These are phyloP conservation scores for Arthrinium phaeospermum DNA, from an alignment of 2,329 filamentous ascomycete species.

Conservation along the genomic window DNA sequence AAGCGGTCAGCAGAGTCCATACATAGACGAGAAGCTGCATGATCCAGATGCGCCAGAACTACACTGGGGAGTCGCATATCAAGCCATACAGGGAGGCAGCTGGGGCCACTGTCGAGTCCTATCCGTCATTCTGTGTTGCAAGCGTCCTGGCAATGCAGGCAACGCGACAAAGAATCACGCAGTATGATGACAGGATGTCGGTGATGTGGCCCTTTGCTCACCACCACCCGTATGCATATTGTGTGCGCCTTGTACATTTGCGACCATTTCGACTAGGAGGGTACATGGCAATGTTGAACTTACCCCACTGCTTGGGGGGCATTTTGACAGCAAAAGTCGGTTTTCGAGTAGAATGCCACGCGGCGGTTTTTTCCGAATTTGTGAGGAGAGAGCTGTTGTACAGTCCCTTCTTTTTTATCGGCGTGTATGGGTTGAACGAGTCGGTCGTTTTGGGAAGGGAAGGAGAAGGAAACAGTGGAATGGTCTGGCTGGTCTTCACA, in stretches of 20 bases:
- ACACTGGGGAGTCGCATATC: neutral
- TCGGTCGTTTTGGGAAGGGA: neutral
- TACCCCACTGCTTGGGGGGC: slow-evolving; percentile 27
- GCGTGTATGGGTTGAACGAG: slow-evolving; percentile 6
- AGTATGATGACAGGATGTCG: neutral
- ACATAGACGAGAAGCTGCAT: slow-evolving; percentile 13
- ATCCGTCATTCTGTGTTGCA: neutral
- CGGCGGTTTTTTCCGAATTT: neutral
- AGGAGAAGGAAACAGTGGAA: slow-evolving; percentile 5
- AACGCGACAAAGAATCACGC: neutral
- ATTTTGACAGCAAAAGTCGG: slow-evolving; percentile 21
- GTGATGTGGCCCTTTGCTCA: neutral
- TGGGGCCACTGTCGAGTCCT: neutral
- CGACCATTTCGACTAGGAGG: slow-evolving; percentile 13
- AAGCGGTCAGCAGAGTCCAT: slow-evolving; percentile 24
- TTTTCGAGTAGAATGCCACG: neutral
- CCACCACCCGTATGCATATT: too few relatives aligned
- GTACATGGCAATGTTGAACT: slow-evolving; percentile 15
- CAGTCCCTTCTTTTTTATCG: neutral
- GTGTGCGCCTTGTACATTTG: neutral
- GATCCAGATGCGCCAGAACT: neutral
- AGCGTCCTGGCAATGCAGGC: slow-evolving; percentile 19
- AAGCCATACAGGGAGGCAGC: slow-evolving; percentile 25
- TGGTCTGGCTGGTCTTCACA: slow-evolving; percentile 1
- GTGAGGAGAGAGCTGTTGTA: neutral